Evolutionary conservation across 2,329 filamentous ascomycete species (phyloP).

Genomic region (Sporothrix luriei): DNA sequence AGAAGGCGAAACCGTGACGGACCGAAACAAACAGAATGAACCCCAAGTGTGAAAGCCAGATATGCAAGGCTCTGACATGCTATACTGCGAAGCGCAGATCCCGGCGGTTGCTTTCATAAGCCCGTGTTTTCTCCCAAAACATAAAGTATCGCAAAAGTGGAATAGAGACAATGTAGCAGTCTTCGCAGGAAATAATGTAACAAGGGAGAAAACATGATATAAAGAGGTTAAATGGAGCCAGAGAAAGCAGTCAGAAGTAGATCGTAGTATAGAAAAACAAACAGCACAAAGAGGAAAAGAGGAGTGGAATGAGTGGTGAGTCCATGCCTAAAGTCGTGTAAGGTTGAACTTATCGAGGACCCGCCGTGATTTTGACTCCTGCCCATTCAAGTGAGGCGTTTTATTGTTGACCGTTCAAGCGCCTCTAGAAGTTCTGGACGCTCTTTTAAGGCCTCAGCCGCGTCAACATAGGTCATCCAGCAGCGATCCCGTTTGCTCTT

Average conservation of each 20-base stretch:
- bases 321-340: background rate
- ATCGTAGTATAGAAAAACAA: background rate
- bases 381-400: slow-evolving; percentile 38
- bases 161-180: background rate
- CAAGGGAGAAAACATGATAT: background rate
- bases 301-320: slow-evolving; percentile 7
- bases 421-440: slow-evolving; percentile 89
- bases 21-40: slow-evolving; percentile 4
- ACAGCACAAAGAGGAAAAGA: background rate
- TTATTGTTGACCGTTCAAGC: slow-evolving; percentile 76
- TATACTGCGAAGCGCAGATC: slow-evolving; percentile 9
- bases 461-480: slow-evolving; percentile 86
- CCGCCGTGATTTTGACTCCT: background rate
- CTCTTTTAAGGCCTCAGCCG: slow-evolving; percentile 72
- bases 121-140: background rate
- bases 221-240: background rate
- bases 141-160: background rate
- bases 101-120: background rate
- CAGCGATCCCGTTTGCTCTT: slow-evolving; percentile 84
- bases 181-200: background rate
- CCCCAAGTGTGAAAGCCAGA: slow-evolving; percentile 5
- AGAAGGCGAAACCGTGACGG: background rate
- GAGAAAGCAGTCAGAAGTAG: background rate
- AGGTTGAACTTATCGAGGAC: background rate
- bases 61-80: slow-evolving; percentile 22